Evolutionary conservation across 768 basidiomycete genomes (phyloP).

Genomic region (Suillus bovinus): DNA sequence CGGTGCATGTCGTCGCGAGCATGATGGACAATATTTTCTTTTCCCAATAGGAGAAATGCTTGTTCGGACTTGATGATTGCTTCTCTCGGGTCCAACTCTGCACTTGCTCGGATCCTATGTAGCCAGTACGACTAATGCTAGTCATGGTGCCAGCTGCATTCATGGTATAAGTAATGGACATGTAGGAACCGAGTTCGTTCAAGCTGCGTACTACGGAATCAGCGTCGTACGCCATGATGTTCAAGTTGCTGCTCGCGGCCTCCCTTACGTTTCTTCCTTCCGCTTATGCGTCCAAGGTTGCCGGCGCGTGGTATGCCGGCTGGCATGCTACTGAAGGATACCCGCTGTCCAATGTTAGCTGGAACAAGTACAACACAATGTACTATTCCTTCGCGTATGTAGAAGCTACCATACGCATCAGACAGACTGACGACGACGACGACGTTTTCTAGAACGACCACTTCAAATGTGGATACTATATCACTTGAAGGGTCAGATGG

Average conservation of each 20-base stretch:
- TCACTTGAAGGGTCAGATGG: slow-evolving; percentile 8
- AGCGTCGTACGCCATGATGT: neutral
- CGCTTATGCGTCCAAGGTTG: neutral
- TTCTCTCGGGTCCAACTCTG: neutral
- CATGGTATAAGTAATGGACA: neutral
- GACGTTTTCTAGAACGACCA: slow-evolving; percentile 4
- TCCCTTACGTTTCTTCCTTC: neutral
- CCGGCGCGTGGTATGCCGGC: slow-evolving; percentile 8
- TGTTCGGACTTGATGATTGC: neutral
- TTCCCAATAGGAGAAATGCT: neutral
- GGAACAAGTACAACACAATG: slow-evolving; percentile 54
- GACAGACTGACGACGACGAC: neutral
- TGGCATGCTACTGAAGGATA: slow-evolving; percentile 31
- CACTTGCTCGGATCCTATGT: neutral
- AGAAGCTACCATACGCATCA: neutral
- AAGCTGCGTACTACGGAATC: no score
- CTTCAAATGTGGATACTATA: slow-evolving; percentile 2
- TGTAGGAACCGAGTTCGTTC: neutral
- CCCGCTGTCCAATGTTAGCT: slow-evolving; percentile 44
- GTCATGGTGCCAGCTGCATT: neutral
- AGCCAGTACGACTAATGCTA: no score
- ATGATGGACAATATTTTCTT: neutral
- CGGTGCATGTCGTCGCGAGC: neutral
- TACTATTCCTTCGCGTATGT: slow-evolving; percentile 62
- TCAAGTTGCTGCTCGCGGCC: neutral